Base-by-base conservation (phyloP, 2,329 filamentous ascomycete species). In the Hypoxylon sp. region DNA sequence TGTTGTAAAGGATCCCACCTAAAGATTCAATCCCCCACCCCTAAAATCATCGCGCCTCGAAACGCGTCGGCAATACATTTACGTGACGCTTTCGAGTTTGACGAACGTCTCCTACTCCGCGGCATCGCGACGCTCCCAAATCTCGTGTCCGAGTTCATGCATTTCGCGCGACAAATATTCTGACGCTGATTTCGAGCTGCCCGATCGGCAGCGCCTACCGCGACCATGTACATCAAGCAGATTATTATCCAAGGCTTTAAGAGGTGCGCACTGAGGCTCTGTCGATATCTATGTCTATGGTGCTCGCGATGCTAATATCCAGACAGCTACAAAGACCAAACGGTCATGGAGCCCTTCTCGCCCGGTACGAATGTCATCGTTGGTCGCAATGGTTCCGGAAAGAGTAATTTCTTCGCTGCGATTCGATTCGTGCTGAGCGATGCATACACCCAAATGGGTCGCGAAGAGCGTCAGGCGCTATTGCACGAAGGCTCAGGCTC, bases 231-330 rank as follows among this genome's bases (percentile, higher is more conserved):
- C 84, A 97, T 99, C 87, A 99, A 99, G 81, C 96, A 99, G 84
- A 97, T 98, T 80, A 98, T 97, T 80, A 98, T 99, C 78, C 96
- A 99, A 81, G 96, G 96, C 89, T 99, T 99, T 84, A 99, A 99
- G 83, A 97, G 94, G 94, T 96, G 80, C 72, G 81, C 76, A 61
- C 55, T 41, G 59, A 60, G 46, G 37, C 67, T 45, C 65, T 72
- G 59, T 77, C 63, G 29, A 47, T 52, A 47, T 70, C 47, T 45
- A 54, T 62, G 16, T 14, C 30, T 61, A 51, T 16, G 30, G 30
- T 29, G 25, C 48, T 25, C 14, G 50, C 32, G 29, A 68, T 73
- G 62, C 75, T 75, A 69, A 75, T 67, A 39, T 48, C 46, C 60
- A 69, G 47, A 60, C 74, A 97, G 94, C 87, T 99, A 99, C 88